These are phyloP conservation scores for Truncatella angustata DNA, from an alignment of 2,329 filamentous ascomycete species.

Conservation along the genomic window DNA sequence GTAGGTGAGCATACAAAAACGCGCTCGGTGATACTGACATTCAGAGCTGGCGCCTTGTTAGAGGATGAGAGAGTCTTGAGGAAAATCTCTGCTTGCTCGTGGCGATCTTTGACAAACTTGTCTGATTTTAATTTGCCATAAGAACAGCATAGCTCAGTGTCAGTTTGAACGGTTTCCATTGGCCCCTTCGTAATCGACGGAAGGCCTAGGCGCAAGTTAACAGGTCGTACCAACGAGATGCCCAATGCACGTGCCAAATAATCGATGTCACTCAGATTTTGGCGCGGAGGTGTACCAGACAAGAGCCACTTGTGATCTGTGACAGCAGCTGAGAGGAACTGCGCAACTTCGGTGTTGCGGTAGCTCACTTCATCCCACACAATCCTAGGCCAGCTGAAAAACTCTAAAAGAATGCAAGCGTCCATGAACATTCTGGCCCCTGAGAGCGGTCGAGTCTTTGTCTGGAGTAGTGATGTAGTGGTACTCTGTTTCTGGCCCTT, in stretches of 20 bases:
- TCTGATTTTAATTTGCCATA: conserved; percentile 33
- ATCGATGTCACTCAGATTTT: conserved; percentile 34
- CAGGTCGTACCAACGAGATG: conserved; percentile 36
- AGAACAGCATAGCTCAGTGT: conserved; percentile 31
- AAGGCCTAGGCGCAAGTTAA: conserved; percentile 28
- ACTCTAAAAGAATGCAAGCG: conserved; percentile 28
- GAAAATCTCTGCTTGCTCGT: conserved; percentile 31
- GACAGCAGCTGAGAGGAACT: conserved; percentile 31
- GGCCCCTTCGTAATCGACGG: conserved; percentile 35
- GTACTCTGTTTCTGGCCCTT: too few relatives aligned
- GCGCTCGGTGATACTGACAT: conserved; percentile 17
- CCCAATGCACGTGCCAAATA: conserved; percentile 32
- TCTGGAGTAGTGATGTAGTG: too few relatives aligned
- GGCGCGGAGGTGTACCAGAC: conserved; percentile 40
- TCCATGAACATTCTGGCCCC: conserved; percentile 15
- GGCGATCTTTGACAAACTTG: conserved; percentile 31
- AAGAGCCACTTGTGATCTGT: conserved; percentile 41
- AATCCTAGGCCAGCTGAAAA: conserved; percentile 36
- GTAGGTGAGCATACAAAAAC: conserved; percentile 27
- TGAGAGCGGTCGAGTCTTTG: too few relatives aligned
- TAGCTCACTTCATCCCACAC: conserved; percentile 46
- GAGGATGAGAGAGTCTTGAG: conserved; percentile 27
- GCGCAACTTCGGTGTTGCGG: conserved; percentile 24
- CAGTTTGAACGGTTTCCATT: conserved; percentile 22
- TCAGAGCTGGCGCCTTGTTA: conserved; percentile 23